phyloP scores from a whole-genome alignment of 768 basidiomycete genomes.

The Tulasnella sp. region DNA sequence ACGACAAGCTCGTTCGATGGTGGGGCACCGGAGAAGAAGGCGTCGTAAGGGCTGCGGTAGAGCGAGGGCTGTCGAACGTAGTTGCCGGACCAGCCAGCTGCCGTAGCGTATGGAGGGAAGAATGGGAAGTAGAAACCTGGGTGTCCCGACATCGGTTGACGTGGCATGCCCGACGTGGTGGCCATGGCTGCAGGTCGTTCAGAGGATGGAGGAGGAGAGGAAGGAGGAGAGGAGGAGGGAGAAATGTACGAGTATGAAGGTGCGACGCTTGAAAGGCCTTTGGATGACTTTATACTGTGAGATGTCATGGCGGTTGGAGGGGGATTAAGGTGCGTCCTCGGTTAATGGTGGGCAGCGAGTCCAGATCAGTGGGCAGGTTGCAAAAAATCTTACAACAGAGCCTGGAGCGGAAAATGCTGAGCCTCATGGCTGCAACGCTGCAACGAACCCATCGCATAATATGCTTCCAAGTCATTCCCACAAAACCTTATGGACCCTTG shows the following conservation, averaged over 20 bases:
- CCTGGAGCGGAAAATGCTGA: not conserved
- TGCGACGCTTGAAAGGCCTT: slow-evolving; percentile 1
- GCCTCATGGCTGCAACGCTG: not conserved
- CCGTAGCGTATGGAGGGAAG: not conserved
- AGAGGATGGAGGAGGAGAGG: not conserved
- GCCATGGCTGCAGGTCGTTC: not conserved
- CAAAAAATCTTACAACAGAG: slow-evolving; percentile 10
- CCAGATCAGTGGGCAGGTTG: not conserved
- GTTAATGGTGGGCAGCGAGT: not conserved
- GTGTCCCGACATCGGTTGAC: not conserved
- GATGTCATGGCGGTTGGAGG: not conserved
- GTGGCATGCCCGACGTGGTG: not conserved
- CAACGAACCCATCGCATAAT: slow-evolving; percentile 3
- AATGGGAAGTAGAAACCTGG: not conserved
- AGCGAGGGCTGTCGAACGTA: not conserved
- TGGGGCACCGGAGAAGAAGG: slow-evolving; percentile 3
- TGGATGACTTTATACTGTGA: not conserved
- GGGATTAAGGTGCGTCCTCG: slow-evolving; percentile 6
- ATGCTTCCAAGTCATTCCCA: slow-evolving; percentile 1
- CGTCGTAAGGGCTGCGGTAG: slow-evolving; percentile 10
- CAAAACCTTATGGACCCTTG: slow-evolving; percentile 3
- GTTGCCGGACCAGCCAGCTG: slow-evolving; percentile 4
- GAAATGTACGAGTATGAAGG: not conserved
- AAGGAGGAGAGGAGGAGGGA: not conserved
- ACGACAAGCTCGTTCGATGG: not conserved